Evolutionary conservation across 164 flowering plant species (phyloP), one percentile per base, ranked within the genome.

Genomic region (Annona squamosa): DNA sequence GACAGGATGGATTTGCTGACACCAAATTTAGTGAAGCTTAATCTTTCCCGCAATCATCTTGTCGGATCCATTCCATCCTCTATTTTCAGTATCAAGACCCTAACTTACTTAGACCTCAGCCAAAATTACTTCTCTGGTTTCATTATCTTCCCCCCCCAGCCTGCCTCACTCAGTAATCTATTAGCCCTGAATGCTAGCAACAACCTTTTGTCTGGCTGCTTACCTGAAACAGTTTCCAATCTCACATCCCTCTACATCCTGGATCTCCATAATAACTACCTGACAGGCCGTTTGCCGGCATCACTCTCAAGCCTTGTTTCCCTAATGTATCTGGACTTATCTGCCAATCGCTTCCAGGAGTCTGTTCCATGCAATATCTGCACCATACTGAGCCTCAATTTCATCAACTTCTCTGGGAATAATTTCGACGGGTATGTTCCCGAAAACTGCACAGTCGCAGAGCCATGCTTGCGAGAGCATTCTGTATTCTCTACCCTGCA

Each of bases 251-350:
- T 89, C 48, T 74, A 90, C 4, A 74, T 78, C 56, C 79, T 89
- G 5, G 92, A 89, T 74, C 78, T 87, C 63, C 92, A 89, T 79
- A 82, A 78, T 77, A 88, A 89, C 76, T 69, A 71, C 59, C 37
- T 89, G 67, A 73, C 83, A 1, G 91, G 90, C 44, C 78, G 75
- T 65, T 73, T 89, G 70, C 89, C 93, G 26, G 4, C 45, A 10
- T 78, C 84, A 1, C 81, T 86, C 45, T 75, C 83, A 1, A 82
- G 76, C 44, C 82, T 87, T 18, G 77, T 79, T 65, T 76, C 84
- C 57, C 76, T 89, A 76, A 82, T 86, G 10, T 84, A 89, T 75
- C 86, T 89, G 13, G 91, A 89, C 75, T 68, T 89, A 45, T 89
- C 93, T 9, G 64, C 65, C 17, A 89, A 89, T 79, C 48, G 80